Base-by-base conservation (phyloP, 768 basidiomycete species). In the Suillus decipiens region DNA sequence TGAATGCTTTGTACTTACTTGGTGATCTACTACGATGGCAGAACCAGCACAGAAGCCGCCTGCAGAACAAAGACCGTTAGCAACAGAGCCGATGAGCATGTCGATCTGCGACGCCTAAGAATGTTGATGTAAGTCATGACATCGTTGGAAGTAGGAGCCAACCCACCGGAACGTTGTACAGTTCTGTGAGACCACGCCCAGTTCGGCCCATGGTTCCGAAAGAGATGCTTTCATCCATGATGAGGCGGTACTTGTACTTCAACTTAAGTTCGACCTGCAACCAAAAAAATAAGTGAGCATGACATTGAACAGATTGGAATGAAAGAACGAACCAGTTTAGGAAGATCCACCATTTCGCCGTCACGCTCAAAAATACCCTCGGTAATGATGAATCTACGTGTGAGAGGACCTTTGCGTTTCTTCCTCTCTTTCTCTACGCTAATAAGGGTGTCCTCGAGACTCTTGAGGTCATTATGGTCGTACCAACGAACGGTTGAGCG, bases 1-100 rank as follows among this genome's bases (percentile, higher is more conserved):
- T 19, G 28, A 3, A 15, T 2, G 8, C 28, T 2, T 31, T 11
- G 39, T 36, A 59, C 77, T 24, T 68, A 90, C 92, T 82, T 95
- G 96, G 72, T 99, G 96, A 66, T 93, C 86, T 28, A 94, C 86
- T 36, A 97, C 92, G 45, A 86, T 83, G 19, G 77, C 76, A 1
- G 92, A 90, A 31, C 97, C 97, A 3, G 94, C 94, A 70, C 96
- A 99, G 84, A 99, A 99, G 1, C 97, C 97, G 55, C 96, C 97
- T 2, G 84, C 82, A 1, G 96, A 86, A 63, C 86, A 86, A 22
- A 99, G 84, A 15, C 91, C 90, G 42, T 84, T 94, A 0, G 95
- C 90, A 64, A 93, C 84, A 31, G 93, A 96, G 3, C 95, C 96
- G 2, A 96, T 81, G n/a, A 98, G 82, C 84, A 99, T 95, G 76